These are phyloP conservation scores for Rhododendron ferrugineum DNA, from an alignment of 148 eudicot species.

Conservation along the genomic window DNA sequence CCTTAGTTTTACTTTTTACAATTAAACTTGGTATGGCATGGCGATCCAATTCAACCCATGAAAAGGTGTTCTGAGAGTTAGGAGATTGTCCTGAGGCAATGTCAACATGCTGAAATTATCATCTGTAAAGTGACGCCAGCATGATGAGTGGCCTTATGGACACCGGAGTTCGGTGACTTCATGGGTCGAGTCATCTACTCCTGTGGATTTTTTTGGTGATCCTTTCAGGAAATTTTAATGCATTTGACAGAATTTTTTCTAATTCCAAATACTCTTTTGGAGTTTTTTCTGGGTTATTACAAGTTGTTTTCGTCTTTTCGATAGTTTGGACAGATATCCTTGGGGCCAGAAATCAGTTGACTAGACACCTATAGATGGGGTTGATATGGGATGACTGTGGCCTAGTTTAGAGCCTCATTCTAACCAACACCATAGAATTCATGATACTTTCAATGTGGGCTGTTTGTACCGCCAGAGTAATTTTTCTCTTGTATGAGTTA, in stretches of 20 bases:
- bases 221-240: not conserved
- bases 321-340: not conserved
- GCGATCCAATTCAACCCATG: not conserved
- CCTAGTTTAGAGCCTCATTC: not conserved
- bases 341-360: not conserved
- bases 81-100: not conserved
- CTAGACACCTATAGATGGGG: not conserved
- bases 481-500: not conserved
- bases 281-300: not conserved
- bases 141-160: not conserved
- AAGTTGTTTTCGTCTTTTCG: not conserved
- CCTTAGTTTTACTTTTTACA: not conserved
- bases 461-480: not conserved
- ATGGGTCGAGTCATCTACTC: not conserved
- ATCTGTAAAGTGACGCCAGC: not conserved
- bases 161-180: not conserved
- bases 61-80: not conserved
- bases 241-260: not conserved
- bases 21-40: not conserved
- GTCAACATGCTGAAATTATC: not conserved
- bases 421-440: not conserved
- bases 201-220: not conserved
- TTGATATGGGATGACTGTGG: not conserved
- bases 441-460: not conserved
- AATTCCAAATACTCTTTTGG: not conserved